Evolutionary conservation across 2,329 filamentous ascomycete species (phyloP).

Genomic region (Cordyceps tenuipes): DNA sequence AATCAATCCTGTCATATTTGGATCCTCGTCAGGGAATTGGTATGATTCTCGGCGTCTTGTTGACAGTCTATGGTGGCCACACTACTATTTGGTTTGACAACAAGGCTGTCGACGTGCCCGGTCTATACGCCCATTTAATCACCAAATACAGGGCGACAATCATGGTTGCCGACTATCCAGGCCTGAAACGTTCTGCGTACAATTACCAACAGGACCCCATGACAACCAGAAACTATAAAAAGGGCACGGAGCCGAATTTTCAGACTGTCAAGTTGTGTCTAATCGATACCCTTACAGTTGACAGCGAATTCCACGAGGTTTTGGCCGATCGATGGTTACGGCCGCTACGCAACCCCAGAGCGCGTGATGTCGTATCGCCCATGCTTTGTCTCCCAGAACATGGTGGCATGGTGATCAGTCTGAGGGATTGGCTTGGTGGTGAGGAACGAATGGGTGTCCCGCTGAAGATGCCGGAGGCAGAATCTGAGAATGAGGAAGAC

Average conservation of each 20-base stretch:
- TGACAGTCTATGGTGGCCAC: slow-evolving; percentile 95
- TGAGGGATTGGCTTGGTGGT: slow-evolving; percentile 92
- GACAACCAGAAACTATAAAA: slow-evolving; percentile 95
- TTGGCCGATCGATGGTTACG: slow-evolving; percentile 90
- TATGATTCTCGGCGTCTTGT: slow-evolving; percentile 86
- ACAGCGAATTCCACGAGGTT: slow-evolving; percentile 94
- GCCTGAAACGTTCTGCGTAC: slow-evolving; percentile 85
- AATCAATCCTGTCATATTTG: slow-evolving; percentile 86
- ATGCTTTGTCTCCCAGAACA: slow-evolving; percentile 98
- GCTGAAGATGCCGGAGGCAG: slow-evolving; percentile 57
- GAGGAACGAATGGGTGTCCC: slow-evolving; percentile 96
- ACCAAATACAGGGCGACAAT: slow-evolving; percentile 96
- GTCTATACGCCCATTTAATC: slow-evolving; percentile 91
- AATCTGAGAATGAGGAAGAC: slow-evolving; percentile 41
- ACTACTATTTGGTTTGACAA: slow-evolving; percentile 95
- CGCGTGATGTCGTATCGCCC: slow-evolving; percentile 84
- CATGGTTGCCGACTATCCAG: slow-evolving; percentile 92
- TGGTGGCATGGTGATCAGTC: slow-evolving; percentile 94
- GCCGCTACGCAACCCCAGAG: slow-evolving; percentile 79
- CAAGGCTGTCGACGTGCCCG: slow-evolving; percentile 84
- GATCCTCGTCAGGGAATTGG: slow-evolving; percentile 93
- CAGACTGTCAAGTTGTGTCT: slow-evolving; percentile 88
- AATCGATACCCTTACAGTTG: slow-evolving; percentile 92
- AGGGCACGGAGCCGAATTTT: slow-evolving; percentile 94
- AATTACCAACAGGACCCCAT: slow-evolving; percentile 98